A percentile compares a stretch with the other conserved stretches of the same genome.
phyloP scores from a whole-genome alignment of 208 protist species.

The Hexamita inflata region DNA sequence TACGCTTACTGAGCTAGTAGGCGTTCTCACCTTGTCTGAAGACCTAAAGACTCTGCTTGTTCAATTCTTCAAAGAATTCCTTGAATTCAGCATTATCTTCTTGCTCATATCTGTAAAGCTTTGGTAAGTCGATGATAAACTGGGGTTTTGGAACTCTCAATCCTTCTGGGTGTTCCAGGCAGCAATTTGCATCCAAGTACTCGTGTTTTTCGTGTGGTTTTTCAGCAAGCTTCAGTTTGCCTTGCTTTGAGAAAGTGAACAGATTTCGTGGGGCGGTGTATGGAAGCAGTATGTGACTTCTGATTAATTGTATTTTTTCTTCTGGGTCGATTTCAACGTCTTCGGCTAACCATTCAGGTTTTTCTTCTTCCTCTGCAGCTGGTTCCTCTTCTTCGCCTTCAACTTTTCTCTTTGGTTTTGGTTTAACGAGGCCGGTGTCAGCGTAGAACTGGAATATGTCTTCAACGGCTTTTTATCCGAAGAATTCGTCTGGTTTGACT shows the following conservation, averaged over 20 bases:
- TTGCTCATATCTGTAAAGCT: slow-evolving; percentile 6
- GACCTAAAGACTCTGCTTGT: too few species aligned
- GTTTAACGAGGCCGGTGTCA: neutral
- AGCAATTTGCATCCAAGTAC: slow-evolving; percentile 5
- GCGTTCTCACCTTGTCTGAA: too few species aligned
- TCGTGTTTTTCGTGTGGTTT: neutral
- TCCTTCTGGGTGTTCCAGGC: slow-evolving; percentile 14
- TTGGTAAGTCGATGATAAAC: slow-evolving; percentile 8
- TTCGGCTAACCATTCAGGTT: neutral
- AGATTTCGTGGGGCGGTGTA: slow-evolving; percentile 1
- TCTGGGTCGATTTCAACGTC: slow-evolving; percentile 5
- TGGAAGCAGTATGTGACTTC: slow-evolving; percentile 1
- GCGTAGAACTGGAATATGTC: neutral
- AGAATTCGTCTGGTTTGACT: neutral
- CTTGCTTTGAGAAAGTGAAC: neutral
- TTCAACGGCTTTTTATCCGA: neutral
- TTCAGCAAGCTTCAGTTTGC: neutral
- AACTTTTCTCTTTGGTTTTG: neutral
- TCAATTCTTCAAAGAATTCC: too few species aligned
- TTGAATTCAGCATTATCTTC: too few species aligned
- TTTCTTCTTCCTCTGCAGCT: neutral
- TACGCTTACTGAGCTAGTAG: too few species aligned
- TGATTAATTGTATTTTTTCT: slow-evolving; percentile 1
- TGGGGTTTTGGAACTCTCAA: slow-evolving; percentile 2
- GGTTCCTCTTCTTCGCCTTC: slow-evolving; percentile 3